These are phyloP conservation scores for Stylonectria norvegica DNA, from an alignment of 2,329 filamentous ascomycete genomes.

Conservation along the genomic window DNA sequence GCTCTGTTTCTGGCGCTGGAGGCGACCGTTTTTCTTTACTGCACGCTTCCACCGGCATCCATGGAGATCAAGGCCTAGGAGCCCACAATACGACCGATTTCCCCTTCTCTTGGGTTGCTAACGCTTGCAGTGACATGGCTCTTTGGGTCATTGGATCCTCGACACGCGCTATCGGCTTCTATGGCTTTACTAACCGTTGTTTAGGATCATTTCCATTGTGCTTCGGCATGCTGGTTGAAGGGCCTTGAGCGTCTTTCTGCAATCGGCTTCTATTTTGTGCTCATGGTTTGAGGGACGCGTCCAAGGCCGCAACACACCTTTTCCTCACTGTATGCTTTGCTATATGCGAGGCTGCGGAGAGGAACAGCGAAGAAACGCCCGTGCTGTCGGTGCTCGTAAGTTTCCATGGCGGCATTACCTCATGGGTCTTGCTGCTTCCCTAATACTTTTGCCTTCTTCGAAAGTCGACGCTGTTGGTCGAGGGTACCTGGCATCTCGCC, in stretches of 20 bases:
- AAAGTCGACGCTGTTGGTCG: too few relatives aligned
- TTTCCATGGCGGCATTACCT: too few relatives aligned
- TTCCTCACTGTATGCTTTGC: conserved; percentile 53
- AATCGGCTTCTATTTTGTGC: neutral
- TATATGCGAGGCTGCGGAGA: conserved; percentile 49
- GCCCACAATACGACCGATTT: conserved; percentile 25
- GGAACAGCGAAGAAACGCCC: too few relatives aligned
- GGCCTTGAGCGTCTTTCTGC: conserved; percentile 2
- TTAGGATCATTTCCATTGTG: neutral
- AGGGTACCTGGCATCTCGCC: too few relatives aligned
- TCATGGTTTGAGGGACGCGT: conserved; percentile 9
- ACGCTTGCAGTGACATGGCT: conserved; percentile 28
- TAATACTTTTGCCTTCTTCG: too few relatives aligned
- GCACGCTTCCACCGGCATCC: conserved; percentile 8
- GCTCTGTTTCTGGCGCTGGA: conserved; percentile 16
- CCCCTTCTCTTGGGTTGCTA: conserved; percentile 22
- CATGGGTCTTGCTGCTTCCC: too few relatives aligned
- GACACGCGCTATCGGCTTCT: conserved; percentile 12
- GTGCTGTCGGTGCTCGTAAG: too few relatives aligned
- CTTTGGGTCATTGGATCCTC: conserved; percentile 1
- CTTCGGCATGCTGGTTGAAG: conserved; percentile 1
- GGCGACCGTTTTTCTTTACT: conserved; percentile 1
- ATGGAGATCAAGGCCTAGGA: conserved; percentile 22
- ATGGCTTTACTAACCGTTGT: conserved; percentile 1
- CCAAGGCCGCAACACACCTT: conserved; percentile 30